Base-by-base conservation (phyloP, 2,329 filamentous ascomycete genomes). In the Orbilia quercus region DNA sequence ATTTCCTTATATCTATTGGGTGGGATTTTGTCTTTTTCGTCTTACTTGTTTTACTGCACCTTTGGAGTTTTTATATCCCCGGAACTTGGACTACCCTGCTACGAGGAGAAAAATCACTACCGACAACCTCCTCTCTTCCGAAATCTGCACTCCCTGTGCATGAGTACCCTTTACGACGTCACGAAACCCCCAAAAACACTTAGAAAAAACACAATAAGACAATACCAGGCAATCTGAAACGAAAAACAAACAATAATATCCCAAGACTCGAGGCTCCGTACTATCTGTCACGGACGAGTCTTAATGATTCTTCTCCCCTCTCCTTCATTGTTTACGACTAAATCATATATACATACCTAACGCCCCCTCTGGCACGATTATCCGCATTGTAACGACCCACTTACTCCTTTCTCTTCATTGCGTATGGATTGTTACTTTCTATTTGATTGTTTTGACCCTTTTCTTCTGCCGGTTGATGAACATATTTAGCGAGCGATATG, bases 401-500 rank as follows among this genome's bases (percentile, higher is more conserved):
- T 11, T n/a, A 42, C 38, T 40, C 59, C 45, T 67, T 58, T 14
- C 53, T 51, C 34, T 58, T 58, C 31, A 14, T 67, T 58, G 22
- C n/a, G 44, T 38, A 14, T 20, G 38, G 53, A 12, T 57, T 18
- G 48, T 69, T 25, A n/a, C 31, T 48, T 11, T 45, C 40, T 53
- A 42, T 53, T 40, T 59, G 40, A 59, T 14, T 40, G 12, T 12
- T 2, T 42, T 53, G 38, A 36, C 9, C 28, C 34, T 48, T n/a
- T 22, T 57, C 20, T 44, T 47, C 42, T 25, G 14, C 47, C 16
- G 12, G 42, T 45, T 20, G 18, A 20, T 18, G 18, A 20, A 45
- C 42, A 45, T 7, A 23, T 45, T 50, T 54, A 54, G 50, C 50
- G 50, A 63, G 58, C 58, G 58, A 63, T 63, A 22, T 16, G 34